Evolutionary conservation across 345 rosid species (phyloP), one percentile per base, ranked within the genome.

Genomic region (Balakata baccata): DNA sequence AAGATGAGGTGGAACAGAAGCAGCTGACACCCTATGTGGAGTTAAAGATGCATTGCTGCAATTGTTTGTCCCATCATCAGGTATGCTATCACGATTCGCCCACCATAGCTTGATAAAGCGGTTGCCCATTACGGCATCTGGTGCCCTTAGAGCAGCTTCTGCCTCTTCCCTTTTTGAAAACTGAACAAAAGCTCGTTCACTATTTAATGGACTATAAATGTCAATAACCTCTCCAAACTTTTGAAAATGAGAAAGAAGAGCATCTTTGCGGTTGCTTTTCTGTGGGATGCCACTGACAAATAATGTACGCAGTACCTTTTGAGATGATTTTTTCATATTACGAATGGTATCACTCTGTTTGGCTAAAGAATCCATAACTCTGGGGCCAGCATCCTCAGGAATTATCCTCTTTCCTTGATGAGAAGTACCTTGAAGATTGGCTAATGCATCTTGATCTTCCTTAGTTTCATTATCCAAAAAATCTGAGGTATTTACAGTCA

Each of bases 111-210:
- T 95, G 83, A 95, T 89, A 83, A 95, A 95, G 64, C 98, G 97
- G 82, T 95, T 95, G 66, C 98, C 99, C 99, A 95, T 95, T 65
- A 95, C 97, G 79, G 98, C 99, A 88, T 95, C 98, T 77, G 98
- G 99, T 72, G 99, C 87, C 79, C 75, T 85, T 63, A 95, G 85
- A 75, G 98, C 99, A 82, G 98, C 92, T 80, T 95, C 99, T 57
- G 98, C 98, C 76, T 91, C 97, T 82, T 95, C 98, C 70, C 94
- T 90, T 74, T 80, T 93, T 3, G 96, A 92, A 83, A 93, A 95
- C 81, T 95, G 99, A 45, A 95, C 91, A 86, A 93, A 95, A 75
- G 99, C 99, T 66, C 92, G 82, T 68, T 91, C 96, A 79, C 89
- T 86, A 74, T 88, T 91, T 54, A 67, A 7, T 38, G 99, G 99